These are phyloP conservation scores for Ogataea glucozyma DNA, from an alignment of 805 yeast genomes.

Conservation along the genomic window DNA sequence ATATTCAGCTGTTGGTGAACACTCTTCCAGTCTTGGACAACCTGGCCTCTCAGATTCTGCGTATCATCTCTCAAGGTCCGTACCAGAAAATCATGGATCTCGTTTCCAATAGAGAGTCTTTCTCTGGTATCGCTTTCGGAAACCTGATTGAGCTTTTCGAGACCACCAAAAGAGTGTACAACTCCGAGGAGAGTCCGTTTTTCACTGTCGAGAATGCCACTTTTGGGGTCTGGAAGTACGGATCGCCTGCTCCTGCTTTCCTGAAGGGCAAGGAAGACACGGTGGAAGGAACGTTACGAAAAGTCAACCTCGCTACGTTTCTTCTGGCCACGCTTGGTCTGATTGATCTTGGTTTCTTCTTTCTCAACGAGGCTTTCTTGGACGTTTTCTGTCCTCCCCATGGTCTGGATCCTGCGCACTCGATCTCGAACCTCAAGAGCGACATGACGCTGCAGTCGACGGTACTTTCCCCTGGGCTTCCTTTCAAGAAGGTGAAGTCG, in stretches of 20 bases:
- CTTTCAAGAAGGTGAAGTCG: conserved; percentile 12
- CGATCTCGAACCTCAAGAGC: conserved; percentile 31
- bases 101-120: conserved; percentile 65
- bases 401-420: conserved; percentile 47
- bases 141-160: conserved; percentile 76
- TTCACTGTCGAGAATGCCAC: conserved; percentile 68
- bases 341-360: conserved; percentile 83
- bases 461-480: conserved; percentile 12
- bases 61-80: conserved; percentile 71
- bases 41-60: conserved; percentile 74
- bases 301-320: conserved; percentile 86
- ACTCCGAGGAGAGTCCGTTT: conserved; percentile 68
- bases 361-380: conserved; percentile 79
- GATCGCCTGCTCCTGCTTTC: conserved; percentile 57
- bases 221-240: conserved; percentile 69
- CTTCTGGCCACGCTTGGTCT: conserved; percentile 84
- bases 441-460: conserved; percentile 23
- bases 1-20: conserved; percentile 64
- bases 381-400: conserved; percentile 84
- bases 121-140: conserved; percentile 62
- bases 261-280: conserved; percentile 62
- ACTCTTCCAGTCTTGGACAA: conserved; percentile 79
- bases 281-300: conserved; percentile 66
- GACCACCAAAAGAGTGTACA: conserved; percentile 69
- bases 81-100: conserved; percentile 73